Base-by-base conservation (phyloP, 1,139 yeast genomes). In the Pneumocystis oryctolagi region DNA sequence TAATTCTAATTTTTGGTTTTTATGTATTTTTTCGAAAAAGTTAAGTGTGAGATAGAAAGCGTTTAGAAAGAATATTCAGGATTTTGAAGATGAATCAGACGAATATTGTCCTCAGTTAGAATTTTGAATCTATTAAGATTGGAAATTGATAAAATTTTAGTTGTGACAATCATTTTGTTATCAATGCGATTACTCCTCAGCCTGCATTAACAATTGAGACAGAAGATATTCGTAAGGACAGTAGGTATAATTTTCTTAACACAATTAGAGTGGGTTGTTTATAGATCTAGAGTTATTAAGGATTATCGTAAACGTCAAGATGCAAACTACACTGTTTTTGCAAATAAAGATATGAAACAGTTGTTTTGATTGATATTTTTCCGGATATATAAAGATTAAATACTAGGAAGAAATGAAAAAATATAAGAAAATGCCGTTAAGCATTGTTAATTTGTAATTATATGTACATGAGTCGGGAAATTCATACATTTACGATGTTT, bases 91-190 rank as follows among this genome's bases (percentile, higher is more conserved):
- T 63, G 76, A 74, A 59, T 65, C 74, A 0, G 77, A 74, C 64
- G 71, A 73, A 47, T 74, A 68, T 66, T 74, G 77, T 60, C 77
- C 77, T 1, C 71, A 73, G 63, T 60, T 58, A 2, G 62, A 30
- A 31, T 61, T n/a, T 8, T n/a, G 18, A 16, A n/a, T 1, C 9
- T 47, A 9, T 12, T 28, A 5, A 25, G 28, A 16, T 25, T 42
- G 5, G 56, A 34, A 34, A 25, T 39, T 34, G 28, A 14, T 39
- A 59, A 12, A 5, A 14, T 42, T n/a, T 34, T 28, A 34, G 56
- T 65, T 74, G 77, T 62, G 77, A 74, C 63, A 74, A 73, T 66
- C 75, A 72, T 66, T 75, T 69, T 65, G 69, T 71, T 66, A 70
- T 72, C 60, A 74, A 73, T 1, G 71, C 71, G 2, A 68, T 65